Evolutionary conservation across 805 yeast species (phyloP).

Genomic region (Myxozyma mucilagina): DNA sequence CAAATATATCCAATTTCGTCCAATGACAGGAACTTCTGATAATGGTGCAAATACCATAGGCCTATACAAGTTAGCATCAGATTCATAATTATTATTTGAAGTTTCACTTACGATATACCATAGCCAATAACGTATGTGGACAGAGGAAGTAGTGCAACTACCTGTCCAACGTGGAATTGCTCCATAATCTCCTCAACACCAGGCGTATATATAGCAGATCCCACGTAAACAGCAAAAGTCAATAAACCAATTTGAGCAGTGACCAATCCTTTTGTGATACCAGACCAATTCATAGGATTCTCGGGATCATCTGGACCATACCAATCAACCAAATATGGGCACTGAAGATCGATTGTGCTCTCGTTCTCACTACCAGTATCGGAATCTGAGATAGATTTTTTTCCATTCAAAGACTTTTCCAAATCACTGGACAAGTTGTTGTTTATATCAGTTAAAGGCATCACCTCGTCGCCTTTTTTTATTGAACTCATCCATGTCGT

Average conservation of each 20-base stretch:
- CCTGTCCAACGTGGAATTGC: slow-evolving; percentile 49
- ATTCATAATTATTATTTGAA: not conserved
- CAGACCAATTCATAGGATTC: slow-evolving; percentile 59
- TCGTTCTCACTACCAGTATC: no score
- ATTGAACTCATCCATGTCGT: not conserved
- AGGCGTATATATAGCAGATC: slow-evolving; percentile 58
- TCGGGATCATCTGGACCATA: slow-evolving; percentile 33
- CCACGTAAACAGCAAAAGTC: slow-evolving; percentile 56
- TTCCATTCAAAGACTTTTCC: no score
- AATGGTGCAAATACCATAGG: slow-evolving; percentile 61
- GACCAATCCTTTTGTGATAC: slow-evolving; percentile 44
- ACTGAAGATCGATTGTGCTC: no score
- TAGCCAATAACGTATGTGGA: slow-evolving; percentile 60
- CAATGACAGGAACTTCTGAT: slow-evolving; percentile 55
- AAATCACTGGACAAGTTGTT: no score
- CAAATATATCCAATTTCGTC: slow-evolving; percentile 54
- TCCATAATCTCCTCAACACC: slow-evolving; percentile 47
- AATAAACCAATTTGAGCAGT: slow-evolving; percentile 47
- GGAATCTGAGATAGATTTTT: no score
- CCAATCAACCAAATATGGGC: slow-evolving; percentile 25
- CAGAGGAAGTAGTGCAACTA: slow-evolving; percentile 53
- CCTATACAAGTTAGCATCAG: slow-evolving; percentile 48
- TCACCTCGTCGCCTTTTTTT: no score
- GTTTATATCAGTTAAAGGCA: no score
- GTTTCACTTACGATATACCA: slow-evolving; percentile 42